Conservation (phyloP, 768 basidiomycete genomes). For the Mycena indigotica region DNA sequence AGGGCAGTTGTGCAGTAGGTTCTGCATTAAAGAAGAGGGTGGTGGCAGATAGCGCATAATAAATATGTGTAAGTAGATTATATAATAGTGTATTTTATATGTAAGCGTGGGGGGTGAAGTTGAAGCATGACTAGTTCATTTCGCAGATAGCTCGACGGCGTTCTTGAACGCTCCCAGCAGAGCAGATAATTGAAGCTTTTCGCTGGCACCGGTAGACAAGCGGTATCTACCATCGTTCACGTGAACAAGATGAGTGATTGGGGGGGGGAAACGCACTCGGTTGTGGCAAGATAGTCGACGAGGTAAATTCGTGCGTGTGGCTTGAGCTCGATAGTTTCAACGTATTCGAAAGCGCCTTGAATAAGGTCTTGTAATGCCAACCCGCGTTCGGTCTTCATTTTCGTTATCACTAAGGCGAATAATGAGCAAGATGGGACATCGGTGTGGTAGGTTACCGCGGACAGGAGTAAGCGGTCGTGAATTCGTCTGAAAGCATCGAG, state of each 20-base stretch:
- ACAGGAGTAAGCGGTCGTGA: conserved; percentile 89
- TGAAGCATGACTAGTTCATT: too few relatives aligned
- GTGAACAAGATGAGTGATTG: not conserved
- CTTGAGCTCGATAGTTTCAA: conserved; percentile 84
- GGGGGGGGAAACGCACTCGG: conserved; percentile 65
- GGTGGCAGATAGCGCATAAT: conserved; percentile 2
- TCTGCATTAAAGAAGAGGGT: conserved; percentile 22
- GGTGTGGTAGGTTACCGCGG: conserved; percentile 23
- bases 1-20: conserved; percentile 43
- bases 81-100: too few relatives aligned
- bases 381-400: conserved; percentile 88
- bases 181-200: conserved; percentile 93
- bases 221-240: too few relatives aligned
- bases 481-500: conserved; percentile 95
- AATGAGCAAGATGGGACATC: not conserved
- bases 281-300: conserved; percentile 91
- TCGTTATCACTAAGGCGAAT: conserved; percentile 69
- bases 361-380: conserved; percentile 94
- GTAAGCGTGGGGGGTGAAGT: too few relatives aligned
- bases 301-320: conserved; percentile 87
- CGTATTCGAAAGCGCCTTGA: conserved; percentile 86
- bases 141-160: conserved; percentile 75
- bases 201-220: conserved; percentile 87
- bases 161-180: conserved; percentile 93
- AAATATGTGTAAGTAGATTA: too few relatives aligned